Evolutionary conservation across 108 stramenopile species (phyloP).

Genomic region (Cylindrotheca fusiformis): DNA sequence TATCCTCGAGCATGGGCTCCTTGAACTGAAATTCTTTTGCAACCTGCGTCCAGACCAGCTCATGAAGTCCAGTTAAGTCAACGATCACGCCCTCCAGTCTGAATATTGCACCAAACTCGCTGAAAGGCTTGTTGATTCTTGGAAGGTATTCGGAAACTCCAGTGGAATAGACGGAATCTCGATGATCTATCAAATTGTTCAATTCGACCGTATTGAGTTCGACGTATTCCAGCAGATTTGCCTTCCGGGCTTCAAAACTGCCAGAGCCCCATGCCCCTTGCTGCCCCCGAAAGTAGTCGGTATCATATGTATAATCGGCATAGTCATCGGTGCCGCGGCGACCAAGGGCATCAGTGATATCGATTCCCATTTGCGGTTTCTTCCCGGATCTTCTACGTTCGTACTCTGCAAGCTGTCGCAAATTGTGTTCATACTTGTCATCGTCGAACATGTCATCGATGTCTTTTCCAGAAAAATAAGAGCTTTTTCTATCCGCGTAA

Average conservation of each 20-base stretch:
- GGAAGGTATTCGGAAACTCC: slow-evolving; percentile 64
- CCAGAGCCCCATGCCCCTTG: slow-evolving; percentile 31
- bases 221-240: slow-evolving; percentile 57
- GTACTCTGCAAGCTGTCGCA: slow-evolving; percentile 43
- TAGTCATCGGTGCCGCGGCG: slow-evolving; percentile 35
- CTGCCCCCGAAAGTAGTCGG: slow-evolving; percentile 23
- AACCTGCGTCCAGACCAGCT: slow-evolving; percentile 68
- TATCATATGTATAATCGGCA: slow-evolving; percentile 34
- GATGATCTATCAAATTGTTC: slow-evolving; percentile 61
- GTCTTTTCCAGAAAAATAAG: slow-evolving; percentile 25
- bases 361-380: slow-evolving; percentile 36
- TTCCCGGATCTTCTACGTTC: slow-evolving; percentile 29
- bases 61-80: slow-evolving; percentile 64
- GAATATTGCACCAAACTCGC: slow-evolving; percentile 75
- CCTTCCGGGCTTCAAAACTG: slow-evolving; percentile 58
- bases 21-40: slow-evolving; percentile 46
- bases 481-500: background rate
- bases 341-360: slow-evolving; percentile 39
- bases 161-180: slow-evolving; percentile 48
- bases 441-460: slow-evolving; percentile 34
- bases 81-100: slow-evolving; percentile 75
- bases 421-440: slow-evolving; percentile 46
- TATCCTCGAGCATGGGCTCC: slow-evolving; percentile 44
- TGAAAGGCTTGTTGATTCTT: slow-evolving; percentile 67
- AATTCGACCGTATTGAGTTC: slow-evolving; percentile 57